These are phyloP conservation scores for Chrysanthemum makinoi DNA, from an alignment of 129 eudicot species.

Conservation along the genomic window DNA sequence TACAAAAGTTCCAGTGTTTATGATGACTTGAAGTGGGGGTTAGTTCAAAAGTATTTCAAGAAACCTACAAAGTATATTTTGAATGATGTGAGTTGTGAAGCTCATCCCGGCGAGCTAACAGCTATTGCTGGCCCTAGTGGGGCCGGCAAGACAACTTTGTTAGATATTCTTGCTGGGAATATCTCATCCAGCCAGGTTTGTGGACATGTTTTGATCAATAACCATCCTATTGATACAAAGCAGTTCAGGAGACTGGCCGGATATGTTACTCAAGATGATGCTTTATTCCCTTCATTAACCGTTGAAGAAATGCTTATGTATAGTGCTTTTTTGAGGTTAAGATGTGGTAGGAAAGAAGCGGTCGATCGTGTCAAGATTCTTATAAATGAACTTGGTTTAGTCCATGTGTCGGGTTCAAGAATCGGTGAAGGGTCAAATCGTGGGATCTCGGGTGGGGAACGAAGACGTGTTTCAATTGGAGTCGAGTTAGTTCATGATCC, in stretches of 20 bases:
- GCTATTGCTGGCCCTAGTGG: slow-evolving; percentile 88
- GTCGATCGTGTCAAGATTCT: slow-evolving; percentile 44
- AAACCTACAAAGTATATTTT: slow-evolving; percentile 48
- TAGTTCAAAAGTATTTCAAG: slow-evolving; percentile 31
- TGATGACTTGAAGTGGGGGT: slow-evolving; percentile 34
- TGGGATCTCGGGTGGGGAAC: slow-evolving; percentile 92
- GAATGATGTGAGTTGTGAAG: slow-evolving; percentile 68
- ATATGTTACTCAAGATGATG: slow-evolving; percentile 79
- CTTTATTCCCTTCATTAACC: slow-evolving; percentile 74
- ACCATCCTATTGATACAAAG: slow-evolving; percentile 37
- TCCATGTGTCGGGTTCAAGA: slow-evolving; percentile 51
- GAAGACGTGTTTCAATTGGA: slow-evolving; percentile 82
- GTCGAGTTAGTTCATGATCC: slow-evolving; percentile 93
- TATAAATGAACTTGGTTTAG: slow-evolving; percentile 73
- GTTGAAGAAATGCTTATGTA: slow-evolving; percentile 85
- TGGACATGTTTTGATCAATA: slow-evolving; percentile 69
- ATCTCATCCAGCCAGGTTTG: slow-evolving; percentile 44
- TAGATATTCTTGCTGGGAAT: slow-evolving; percentile 71
- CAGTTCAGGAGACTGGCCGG: slow-evolving; percentile 60
- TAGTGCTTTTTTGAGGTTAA: slow-evolving; percentile 71
- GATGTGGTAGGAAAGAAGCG: slow-evolving; percentile 49
- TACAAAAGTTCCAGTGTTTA: slow-evolving; percentile 36
- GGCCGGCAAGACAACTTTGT: slow-evolving; percentile 73
- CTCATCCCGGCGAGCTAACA: slow-evolving; percentile 60
- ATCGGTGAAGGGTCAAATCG: slow-evolving; percentile 61